Conservation (phyloP, 495 filamentous ascomycete species). For the Lepidopterella palustris region DNA sequence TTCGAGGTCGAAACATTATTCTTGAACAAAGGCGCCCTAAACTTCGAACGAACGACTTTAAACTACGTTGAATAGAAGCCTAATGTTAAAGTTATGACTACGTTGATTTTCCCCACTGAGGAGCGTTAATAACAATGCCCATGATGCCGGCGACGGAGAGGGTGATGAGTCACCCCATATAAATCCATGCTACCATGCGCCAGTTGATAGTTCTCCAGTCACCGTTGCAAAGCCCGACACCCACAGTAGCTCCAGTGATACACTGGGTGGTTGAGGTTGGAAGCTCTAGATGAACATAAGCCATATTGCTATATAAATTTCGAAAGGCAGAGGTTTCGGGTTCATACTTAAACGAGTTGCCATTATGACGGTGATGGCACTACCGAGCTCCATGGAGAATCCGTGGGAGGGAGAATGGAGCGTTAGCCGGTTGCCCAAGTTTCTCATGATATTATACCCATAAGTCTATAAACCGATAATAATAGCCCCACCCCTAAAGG, state of each 20-base stretch:
- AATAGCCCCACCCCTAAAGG: background rate
- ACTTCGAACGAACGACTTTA: background rate
- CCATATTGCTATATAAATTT: background rate
- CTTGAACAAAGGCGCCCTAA: background rate
- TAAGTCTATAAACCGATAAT: slow-evolving; percentile 52
- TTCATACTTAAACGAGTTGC: slow-evolving; percentile 49
- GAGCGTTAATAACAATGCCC: slow-evolving; percentile 56
- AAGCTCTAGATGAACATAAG: slow-evolving; percentile 28
- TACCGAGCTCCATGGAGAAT: slow-evolving; percentile 60
- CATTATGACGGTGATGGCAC: slow-evolving; percentile 58
- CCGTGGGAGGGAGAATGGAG: slow-evolving; percentile 58
- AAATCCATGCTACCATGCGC: slow-evolving; percentile 46
- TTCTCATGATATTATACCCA: slow-evolving; percentile 64
- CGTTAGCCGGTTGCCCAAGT: slow-evolving; percentile 60
- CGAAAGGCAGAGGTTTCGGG: background rate
- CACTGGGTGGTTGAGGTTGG: slow-evolving; percentile 42
- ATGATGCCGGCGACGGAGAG: slow-evolving; percentile 59
- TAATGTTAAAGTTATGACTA: background rate
- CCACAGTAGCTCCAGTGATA: slow-evolving; percentile 37
- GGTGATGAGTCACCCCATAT: slow-evolving; percentile 55
- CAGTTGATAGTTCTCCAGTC: slow-evolving; percentile 55
- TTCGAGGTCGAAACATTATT: too few species aligned
- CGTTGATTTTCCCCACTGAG: slow-evolving; percentile 20
- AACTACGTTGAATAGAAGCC: background rate
- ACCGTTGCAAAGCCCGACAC: slow-evolving; percentile 37